Conservation (phyloP, 2,329 filamentous ascomycete species). For the Fusarium nygamai region DNA sequence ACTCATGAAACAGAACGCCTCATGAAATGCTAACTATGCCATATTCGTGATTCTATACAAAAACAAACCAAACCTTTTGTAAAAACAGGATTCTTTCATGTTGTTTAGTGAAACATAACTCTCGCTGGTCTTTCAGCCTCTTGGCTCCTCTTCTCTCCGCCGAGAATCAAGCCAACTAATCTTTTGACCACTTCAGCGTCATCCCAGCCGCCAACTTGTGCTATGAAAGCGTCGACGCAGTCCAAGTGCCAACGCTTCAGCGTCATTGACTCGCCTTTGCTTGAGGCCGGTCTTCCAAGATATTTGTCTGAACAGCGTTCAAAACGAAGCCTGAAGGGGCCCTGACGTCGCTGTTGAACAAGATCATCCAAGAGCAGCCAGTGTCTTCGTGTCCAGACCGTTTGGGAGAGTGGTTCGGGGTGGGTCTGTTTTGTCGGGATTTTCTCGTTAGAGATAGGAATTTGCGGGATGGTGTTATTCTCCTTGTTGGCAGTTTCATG, state of each 20-base stretch:
- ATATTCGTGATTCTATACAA: constrained; percentile 33
- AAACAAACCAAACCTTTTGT: not conserved
- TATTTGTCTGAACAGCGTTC: constrained; percentile 48
- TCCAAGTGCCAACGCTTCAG: constrained; percentile 68
- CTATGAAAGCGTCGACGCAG: constrained; percentile 63
- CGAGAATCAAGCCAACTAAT: constrained; percentile 62
- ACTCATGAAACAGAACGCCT: constrained; percentile 37
- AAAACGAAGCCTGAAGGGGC: constrained; percentile 48
- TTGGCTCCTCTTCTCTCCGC: constrained; percentile 53
- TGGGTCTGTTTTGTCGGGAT: constrained; percentile 31
- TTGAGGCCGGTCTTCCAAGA: constrained; percentile 60
- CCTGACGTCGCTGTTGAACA: constrained; percentile 58
- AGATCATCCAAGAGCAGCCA: constrained; percentile 64
- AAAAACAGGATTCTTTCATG: not conserved
- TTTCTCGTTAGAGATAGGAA: constrained; percentile 44
- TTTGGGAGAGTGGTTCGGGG: constrained; percentile 50
- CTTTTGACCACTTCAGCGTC: constrained; percentile 60
- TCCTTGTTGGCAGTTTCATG: constrained; percentile 47
- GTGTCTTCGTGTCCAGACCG: constrained; percentile 60
- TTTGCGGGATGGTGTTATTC: constrained; percentile 42
- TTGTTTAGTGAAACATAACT: constrained; percentile 47
- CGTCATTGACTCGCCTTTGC: constrained; percentile 57
- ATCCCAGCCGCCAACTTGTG: constrained; percentile 61
- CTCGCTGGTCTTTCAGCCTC: constrained; percentile 23
- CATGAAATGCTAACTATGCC: constrained; percentile 27